Base-by-base conservation (phyloP, 345 rosid species). In the Acer saccharum region DNA sequence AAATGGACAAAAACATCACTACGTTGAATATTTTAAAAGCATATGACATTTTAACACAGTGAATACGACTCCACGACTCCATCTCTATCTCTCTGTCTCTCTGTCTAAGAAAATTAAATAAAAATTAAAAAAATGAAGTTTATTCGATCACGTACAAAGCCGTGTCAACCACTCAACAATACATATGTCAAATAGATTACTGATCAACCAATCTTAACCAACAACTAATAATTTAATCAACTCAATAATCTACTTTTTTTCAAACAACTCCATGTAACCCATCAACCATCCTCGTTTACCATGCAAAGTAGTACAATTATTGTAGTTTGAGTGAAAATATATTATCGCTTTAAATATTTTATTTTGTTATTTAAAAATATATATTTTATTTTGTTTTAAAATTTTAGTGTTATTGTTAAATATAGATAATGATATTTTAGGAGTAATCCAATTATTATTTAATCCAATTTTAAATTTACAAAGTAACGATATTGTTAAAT, bases 121-220 rank as follows among this genome's bases (percentile, higher is more conserved):
- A n/a, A n/a, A n/a, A n/a, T n/a, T n/a, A n/a, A n/a, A 48, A 6
- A 79, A 73, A 7, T 73, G 61, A 58, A 55, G 41, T 63, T 65
- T 68, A 70, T 39, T 39, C 58, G 23, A 74, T 81, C 78, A 80
- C 32, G 32, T 29, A 29, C 72, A 73, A 77, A 79, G 81, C 78
- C 79, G 69, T 83, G 71, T 79, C 60, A 63, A 76, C 54, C 75
- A 81, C 78, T 79, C 76, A 71, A 74, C 48, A 13, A 35, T 58
- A 43, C 66, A 71, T 35, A 35, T 75, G 79, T 70, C 83, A 81
- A 79, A 71, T 20, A 23, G 39, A 46, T 39, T 71, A 60, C 60
- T 46, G 64, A 72, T 73, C 78, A 75, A 72, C 63, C 66, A 65
- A 20, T 72, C 65, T 35, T n/a, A 35, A 76, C 65, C 16, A 63